Evolutionary conservation across 371 early-diverging fungal genomes (phyloP), one percentile per base, ranked within the genome.

Genomic region (Cladochytrium tenue): DNA sequence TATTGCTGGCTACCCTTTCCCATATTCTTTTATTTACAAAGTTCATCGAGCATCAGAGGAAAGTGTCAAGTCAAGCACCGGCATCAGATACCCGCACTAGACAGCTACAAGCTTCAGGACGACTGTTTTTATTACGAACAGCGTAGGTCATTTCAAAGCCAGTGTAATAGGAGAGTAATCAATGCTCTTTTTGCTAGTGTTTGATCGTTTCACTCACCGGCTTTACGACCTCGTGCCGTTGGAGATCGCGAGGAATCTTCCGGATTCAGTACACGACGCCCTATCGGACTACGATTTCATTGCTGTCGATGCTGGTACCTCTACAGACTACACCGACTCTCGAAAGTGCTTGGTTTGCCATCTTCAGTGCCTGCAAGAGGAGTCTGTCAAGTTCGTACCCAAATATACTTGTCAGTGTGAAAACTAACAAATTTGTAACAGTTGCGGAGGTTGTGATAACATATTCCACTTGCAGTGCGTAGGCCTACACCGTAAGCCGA

Each of bases 191-290:
- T 31, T 5, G 20, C 13, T 56, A 75, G 75, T 94, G 26, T 95
- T 90, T 69, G 95, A 95, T 71, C 86, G 93, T 27, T 93, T 91
- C 76, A 93, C 91, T 43, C 90, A 88, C 57, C 89, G 93, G 20
- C 80, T 93, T 23, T 94, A 92, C 72, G 95, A 95, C 67, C 90
- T 93, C 2, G 74, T 94, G 1, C 92, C 95, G 0, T 84, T 89
- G 30, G 83, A 87, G 51, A 72, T 84, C 2, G 89, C 92, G 36
- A 89, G 87, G 59, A 93, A 93, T 65, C 88, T 92, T 20, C 94
- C 94, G 10, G 79, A 79, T 20, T 82, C 88, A 34, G 86, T 92
- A 23, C 78, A 85, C 26, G 80, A 80, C n/a, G 87, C 89, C 34
- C 80, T 94, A 3, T 68, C 63, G 26, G 76, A 88, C 33, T 92